phyloP scores from a whole-genome alignment of 106 monocot genomes.

The Phalaenopsis equestris region DNA sequence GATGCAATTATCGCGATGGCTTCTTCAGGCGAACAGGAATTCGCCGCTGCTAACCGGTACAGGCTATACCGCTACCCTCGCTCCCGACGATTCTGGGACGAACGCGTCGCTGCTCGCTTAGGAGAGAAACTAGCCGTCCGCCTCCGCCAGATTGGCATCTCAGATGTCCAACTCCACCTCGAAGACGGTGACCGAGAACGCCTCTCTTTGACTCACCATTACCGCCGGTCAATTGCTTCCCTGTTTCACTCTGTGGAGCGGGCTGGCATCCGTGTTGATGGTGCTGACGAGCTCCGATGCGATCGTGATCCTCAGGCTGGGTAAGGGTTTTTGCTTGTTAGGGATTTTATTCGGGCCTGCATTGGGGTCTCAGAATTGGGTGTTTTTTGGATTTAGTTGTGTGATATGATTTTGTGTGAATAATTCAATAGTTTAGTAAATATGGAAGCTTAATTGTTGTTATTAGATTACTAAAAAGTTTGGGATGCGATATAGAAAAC shows the following conservation, averaged over 20 bases:
- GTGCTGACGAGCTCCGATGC: conserved; percentile 5
- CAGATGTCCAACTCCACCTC: conserved; percentile 3
- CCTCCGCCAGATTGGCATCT: conserved; percentile 13
- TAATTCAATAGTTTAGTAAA: not conserved
- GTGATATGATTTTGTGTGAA: not conserved
- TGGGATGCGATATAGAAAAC: not conserved
- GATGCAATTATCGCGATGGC: conserved; percentile 20
- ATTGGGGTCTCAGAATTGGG: not conserved
- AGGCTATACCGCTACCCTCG: conserved; percentile 13
- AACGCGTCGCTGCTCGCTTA: conserved; percentile 9
- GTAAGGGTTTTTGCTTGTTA: not conserved
- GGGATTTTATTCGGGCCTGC: not conserved
- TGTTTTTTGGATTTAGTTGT: not conserved
- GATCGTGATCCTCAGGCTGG: not conserved
- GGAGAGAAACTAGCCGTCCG: conserved; percentile 17
- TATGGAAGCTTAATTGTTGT: not conserved
- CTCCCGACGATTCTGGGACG: conserved; percentile 16
- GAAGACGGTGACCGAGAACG: conserved; percentile 4
- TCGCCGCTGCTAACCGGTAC: not conserved
- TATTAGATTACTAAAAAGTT: not conserved
- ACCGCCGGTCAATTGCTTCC: conserved; percentile 1
- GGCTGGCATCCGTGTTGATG: conserved; percentile 13
- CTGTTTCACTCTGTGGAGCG: conserved; percentile 12
- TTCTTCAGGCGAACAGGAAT: conserved; percentile 13
- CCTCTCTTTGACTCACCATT: conserved; percentile 1